phyloP scores from a whole-genome alignment of 768 basidiomycete genomes.

The Ramaria sp. region DNA sequence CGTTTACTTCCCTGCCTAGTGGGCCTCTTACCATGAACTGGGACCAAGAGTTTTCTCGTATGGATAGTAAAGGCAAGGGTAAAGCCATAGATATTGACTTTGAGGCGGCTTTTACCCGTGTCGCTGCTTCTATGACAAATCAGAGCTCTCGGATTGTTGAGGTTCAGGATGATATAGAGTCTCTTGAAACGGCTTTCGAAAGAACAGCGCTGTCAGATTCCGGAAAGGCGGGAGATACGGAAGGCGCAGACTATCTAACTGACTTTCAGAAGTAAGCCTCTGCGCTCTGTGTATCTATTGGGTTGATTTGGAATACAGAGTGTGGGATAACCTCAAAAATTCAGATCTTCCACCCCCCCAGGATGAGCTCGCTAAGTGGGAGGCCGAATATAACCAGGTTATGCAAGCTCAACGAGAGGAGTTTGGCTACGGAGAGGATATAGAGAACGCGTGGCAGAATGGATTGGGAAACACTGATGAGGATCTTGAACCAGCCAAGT shows the following conservation, averaged over 20 bases:
- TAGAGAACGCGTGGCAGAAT: conserved; percentile 56
- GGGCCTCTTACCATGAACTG: conserved; percentile 16
- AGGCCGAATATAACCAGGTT: conserved; percentile 70
- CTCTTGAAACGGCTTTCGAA: conserved; percentile 30
- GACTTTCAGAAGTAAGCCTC: conserved; percentile 43
- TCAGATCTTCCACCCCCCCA: conserved; percentile 45
- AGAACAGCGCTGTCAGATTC: conserved; percentile 25
- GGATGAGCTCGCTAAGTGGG: conserved; percentile 71
- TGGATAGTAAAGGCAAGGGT: conserved; percentile 58
- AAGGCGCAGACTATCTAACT: conserved; percentile 23
- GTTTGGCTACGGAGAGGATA: conserved; percentile 43
- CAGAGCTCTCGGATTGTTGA: conserved; percentile 44
- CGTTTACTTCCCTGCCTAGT: conserved; percentile 5
- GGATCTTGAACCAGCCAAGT: conserved; percentile 29
- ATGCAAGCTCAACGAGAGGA: conserved; percentile 57
- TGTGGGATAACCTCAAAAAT: conserved; percentile 52
- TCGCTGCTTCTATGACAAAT: conserved; percentile 43
- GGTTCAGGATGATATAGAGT: conserved; percentile 31
- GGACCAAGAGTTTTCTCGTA: conserved; percentile 15
- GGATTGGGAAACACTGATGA: conserved; percentile 36
- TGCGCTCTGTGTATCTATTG: neutral
- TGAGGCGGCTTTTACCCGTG: conserved; percentile 74
- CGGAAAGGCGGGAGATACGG: conserved; percentile 12
- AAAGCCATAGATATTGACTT: conserved; percentile 72
- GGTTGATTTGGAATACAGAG: conserved; percentile 25